phyloP scores from a whole-genome alignment of 1,139 yeast genomes.

The Meyerozyma carpophila region DNA sequence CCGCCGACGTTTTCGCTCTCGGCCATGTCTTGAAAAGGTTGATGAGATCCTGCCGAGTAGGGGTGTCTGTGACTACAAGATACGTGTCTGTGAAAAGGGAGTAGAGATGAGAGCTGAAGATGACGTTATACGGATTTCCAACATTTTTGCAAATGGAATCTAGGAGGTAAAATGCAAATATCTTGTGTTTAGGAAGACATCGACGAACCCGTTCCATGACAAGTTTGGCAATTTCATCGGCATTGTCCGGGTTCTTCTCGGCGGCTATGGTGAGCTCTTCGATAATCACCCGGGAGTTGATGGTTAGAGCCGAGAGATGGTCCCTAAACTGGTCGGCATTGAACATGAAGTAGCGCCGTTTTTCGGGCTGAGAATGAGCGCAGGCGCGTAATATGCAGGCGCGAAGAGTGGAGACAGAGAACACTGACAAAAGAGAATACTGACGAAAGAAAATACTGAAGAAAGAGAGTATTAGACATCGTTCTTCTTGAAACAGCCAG shows the following conservation, averaged over 20 bases:
- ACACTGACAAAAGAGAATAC: too few species aligned
- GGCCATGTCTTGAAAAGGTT: slow-evolving; percentile 40
- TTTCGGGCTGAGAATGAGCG: not conserved
- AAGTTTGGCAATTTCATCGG: slow-evolving; percentile 26
- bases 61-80: slow-evolving; percentile 33
- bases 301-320: slow-evolving; percentile 29
- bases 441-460: too few species aligned
- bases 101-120: slow-evolving; percentile 31
- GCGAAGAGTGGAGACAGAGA: too few species aligned
- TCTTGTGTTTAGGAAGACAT: slow-evolving; percentile 36
- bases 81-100: slow-evolving; percentile 35
- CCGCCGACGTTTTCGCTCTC: slow-evolving; percentile 28
- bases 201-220: slow-evolving; percentile 31
- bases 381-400: not conserved
- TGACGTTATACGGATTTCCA: slow-evolving; percentile 39
- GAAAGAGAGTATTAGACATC: too few species aligned
- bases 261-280: slow-evolving; percentile 37
- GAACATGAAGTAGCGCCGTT: slow-evolving; percentile 8
- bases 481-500: too few species aligned
- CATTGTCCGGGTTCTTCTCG: slow-evolving; percentile 25
- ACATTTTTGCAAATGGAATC: slow-evolving; percentile 41
- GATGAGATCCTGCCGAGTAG: slow-evolving; percentile 29
- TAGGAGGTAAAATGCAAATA: slow-evolving; percentile 33
- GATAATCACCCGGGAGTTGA: slow-evolving; percentile 35
- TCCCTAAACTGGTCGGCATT: slow-evolving; percentile 27